Percentiles rank a stretch among this genome's conserved stretches.
phyloP scores from a whole-genome alignment of 768 basidiomycete species.

The Tricholoma flavovirens region DNA sequence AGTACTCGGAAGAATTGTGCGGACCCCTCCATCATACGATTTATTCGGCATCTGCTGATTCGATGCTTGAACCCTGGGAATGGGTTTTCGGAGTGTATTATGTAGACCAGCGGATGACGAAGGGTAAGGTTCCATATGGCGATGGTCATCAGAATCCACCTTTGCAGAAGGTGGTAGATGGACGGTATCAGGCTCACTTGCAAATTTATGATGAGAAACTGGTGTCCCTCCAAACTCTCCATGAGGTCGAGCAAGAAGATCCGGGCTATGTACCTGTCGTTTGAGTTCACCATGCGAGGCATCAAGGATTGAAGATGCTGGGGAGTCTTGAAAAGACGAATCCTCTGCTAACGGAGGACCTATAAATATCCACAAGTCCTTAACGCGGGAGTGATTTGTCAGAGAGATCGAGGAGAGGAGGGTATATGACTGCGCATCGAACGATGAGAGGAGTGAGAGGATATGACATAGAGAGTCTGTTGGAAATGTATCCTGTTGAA shows the following conservation, averaged over 20 bases:
- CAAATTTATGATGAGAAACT: slow-evolving; percentile 31
- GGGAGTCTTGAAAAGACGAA: slow-evolving; percentile 26
- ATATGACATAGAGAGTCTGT: slow-evolving; percentile 71
- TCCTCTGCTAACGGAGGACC: slow-evolving; percentile 39
- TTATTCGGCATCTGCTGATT: slow-evolving; percentile 38
- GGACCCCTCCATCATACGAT: slow-evolving; percentile 21
- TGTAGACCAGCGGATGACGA: slow-evolving; percentile 8
- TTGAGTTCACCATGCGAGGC: slow-evolving; percentile 18
- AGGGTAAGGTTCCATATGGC: slow-evolving; percentile 1
- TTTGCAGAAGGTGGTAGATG: slow-evolving; percentile 20
- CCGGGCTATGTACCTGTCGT: slow-evolving; percentile 13
- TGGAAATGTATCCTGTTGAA: slow-evolving; percentile 70
- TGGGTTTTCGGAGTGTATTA: slow-evolving; percentile 50
- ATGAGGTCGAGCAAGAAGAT: slow-evolving; percentile 9
- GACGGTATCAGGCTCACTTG: slow-evolving; percentile 26
- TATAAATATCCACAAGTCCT: slow-evolving; percentile 76
- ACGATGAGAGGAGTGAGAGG: slow-evolving; percentile 55
- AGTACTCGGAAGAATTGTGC: slow-evolving; percentile 47
- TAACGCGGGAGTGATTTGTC: slow-evolving; percentile 63
- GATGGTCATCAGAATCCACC: slow-evolving; percentile 22
- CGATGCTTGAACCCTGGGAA: slow-evolving; percentile 58
- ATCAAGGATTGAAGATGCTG: slow-evolving; percentile 22
- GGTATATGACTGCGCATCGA: slow-evolving; percentile 63
- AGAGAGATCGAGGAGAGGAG: slow-evolving; percentile 68
- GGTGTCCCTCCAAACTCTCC: too few relatives aligned